phyloP scores from a whole-genome alignment of 2,329 filamentous ascomycete species.

The Beauveria bassiana region DNA sequence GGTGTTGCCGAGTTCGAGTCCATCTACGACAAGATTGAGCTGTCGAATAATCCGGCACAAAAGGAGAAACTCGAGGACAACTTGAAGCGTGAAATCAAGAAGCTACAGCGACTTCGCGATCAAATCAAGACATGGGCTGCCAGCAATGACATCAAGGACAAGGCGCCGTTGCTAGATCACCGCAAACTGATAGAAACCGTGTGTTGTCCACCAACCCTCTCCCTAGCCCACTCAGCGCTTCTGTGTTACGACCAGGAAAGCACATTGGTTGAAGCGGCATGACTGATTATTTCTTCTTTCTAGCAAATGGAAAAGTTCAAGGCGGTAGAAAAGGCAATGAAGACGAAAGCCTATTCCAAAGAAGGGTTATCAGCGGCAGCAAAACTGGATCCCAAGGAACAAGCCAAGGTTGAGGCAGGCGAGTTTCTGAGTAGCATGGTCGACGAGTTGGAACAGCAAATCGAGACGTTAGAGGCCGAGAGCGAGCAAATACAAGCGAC shows the following conservation, averaged over 20 bases:
- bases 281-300: constrained; percentile 18
- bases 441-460: constrained; percentile 87
- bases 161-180: constrained; percentile 87
- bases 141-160: constrained; percentile 99
- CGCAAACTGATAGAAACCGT: constrained; percentile 97
- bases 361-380: constrained; percentile 87
- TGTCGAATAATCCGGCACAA: constrained; percentile 85
- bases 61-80: constrained; percentile 98
- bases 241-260: background rate
- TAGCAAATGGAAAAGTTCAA: constrained; percentile 99
- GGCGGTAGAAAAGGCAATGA: constrained; percentile 99
- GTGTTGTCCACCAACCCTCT: constrained; percentile 27
- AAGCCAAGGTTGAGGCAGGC: constrained; percentile 81
- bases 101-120: constrained; percentile 91
- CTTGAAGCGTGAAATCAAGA: constrained; percentile 99
- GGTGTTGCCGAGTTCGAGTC: constrained; percentile 85
- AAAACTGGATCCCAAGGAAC: constrained; percentile 94
- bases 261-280: background rate
- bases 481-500: constrained; percentile 77
- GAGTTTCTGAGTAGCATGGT: constrained; percentile 84
- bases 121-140: constrained; percentile 99
- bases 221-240: background rate
- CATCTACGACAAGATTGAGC: constrained; percentile 97
- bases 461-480: constrained; percentile 88
- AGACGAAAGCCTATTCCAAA: constrained; percentile 99